Conservation (phyloP, 768 basidiomycete species). For the Leccinum disarticulatum region DNA sequence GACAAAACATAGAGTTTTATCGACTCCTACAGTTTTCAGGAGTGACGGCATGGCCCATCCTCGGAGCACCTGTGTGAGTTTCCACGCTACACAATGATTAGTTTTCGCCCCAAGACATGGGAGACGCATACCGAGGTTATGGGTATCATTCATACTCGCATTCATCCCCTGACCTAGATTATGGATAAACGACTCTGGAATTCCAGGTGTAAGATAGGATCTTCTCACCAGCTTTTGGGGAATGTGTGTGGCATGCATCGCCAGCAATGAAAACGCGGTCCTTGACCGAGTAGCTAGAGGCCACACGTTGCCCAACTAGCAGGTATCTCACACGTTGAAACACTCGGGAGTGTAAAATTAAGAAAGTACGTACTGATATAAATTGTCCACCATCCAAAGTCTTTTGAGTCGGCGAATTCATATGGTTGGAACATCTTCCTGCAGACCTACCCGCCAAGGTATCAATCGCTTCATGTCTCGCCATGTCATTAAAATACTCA, state of each 20-base stretch:
- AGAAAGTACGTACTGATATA: background rate
- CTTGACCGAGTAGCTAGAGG: background rate
- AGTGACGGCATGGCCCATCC: slow-evolving; percentile 38
- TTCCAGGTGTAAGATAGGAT: background rate
- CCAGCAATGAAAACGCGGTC: slow-evolving; percentile 3
- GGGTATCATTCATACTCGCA: background rate
- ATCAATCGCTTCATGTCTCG: background rate
- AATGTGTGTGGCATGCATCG: background rate
- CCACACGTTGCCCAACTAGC: background rate
- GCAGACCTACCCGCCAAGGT: background rate
- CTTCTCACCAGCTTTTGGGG: background rate
- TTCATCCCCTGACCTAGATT: background rate
- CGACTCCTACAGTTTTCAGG: slow-evolving; percentile 35
- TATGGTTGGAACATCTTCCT: background rate
- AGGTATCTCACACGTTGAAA: background rate
- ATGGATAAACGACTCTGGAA: background rate
- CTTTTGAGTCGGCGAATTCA: background rate
- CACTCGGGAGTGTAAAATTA: background rate
- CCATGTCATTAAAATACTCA: background rate
- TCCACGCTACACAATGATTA: slow-evolving; percentile 48
- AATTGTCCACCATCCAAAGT: background rate
- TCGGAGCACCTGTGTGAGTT: slow-evolving; percentile 45
- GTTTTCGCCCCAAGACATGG: slow-evolving; percentile 37
- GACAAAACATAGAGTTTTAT: background rate
- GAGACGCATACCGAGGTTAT: slow-evolving; percentile 19